Conservation (phyloP, 78 protist species). For the Dictyostelium purpureum region DNA sequence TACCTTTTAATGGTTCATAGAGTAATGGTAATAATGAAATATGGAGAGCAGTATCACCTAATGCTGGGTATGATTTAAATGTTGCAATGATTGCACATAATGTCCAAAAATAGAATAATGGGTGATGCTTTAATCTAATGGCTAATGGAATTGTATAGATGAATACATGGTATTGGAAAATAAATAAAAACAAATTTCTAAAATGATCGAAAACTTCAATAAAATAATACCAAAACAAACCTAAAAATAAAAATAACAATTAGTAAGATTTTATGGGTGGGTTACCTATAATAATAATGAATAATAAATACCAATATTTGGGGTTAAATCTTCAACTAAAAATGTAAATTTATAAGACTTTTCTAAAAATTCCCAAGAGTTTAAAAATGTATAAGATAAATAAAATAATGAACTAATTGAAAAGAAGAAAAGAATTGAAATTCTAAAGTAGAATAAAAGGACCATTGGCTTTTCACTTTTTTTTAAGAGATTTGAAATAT, state of each 20-base stretch:
- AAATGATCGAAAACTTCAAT: constrained; percentile 80
- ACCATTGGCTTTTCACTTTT: not conserved
- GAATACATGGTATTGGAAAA: constrained; percentile 74
- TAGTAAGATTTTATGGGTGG: not conserved
- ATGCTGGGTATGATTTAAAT: constrained; percentile 81
- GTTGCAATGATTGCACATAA: constrained; percentile 75
- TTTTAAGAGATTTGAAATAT: not conserved
- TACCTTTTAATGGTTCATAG: constrained; percentile 60
- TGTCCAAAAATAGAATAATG: constrained; percentile 73
- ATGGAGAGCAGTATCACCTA: constrained; percentile 76
- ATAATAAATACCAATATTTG: constrained; percentile 74
- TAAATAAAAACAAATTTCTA: constrained; percentile 76
- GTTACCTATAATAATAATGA: not conserved
- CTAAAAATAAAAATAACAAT: constrained; percentile 1
- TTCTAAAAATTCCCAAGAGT: constrained; percentile 68
- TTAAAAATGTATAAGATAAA: constrained; percentile 26
- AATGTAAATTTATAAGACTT: constrained; percentile 71
- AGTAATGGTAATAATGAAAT: constrained; percentile 68
- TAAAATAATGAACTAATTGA: constrained; percentile 36
- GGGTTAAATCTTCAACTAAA: constrained; percentile 73
- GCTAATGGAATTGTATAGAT: constrained; percentile 76
- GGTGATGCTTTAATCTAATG: constrained; percentile 64
- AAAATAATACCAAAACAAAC: constrained; percentile 82
- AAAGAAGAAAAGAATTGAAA: not conserved
- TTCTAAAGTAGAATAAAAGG: not conserved